Conservation (phyloP, 768 basidiomycete genomes). For the Rhizopogon vinicolor region DNA sequence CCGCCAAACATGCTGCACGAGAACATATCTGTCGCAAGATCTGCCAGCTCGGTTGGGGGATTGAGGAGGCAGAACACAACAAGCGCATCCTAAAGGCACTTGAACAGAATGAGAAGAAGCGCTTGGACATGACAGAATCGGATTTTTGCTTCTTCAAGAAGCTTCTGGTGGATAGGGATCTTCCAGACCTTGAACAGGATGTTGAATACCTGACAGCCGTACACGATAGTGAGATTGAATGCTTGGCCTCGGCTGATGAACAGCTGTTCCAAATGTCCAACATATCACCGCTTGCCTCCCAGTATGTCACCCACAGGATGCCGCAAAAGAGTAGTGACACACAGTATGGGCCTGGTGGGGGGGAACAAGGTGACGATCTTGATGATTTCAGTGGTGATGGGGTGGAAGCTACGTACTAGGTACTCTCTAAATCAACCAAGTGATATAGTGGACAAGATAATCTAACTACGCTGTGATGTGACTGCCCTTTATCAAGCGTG, state of each 20-base stretch:
- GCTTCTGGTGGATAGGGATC: neutral
- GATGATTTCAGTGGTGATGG: too few species aligned
- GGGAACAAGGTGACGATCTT: too few species aligned
- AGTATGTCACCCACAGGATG: neutral
- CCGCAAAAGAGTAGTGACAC: neutral
- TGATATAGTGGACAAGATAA: too few species aligned
- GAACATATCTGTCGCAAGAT: neutral
- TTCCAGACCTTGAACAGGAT: neutral
- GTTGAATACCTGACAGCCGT: neutral
- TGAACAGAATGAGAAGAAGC: neutral
- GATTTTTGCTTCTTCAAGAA: neutral
- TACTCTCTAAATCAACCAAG: too few species aligned
- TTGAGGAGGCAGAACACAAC: neutral
- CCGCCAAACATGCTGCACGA: neutral
- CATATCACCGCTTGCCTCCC: neutral
- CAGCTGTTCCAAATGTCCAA: neutral
- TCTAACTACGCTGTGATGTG: too few species aligned
- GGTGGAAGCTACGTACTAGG: too few species aligned
- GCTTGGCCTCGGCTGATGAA: neutral
- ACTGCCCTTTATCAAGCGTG: too few species aligned
- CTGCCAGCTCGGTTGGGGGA: neutral
- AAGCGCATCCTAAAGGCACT: neutral
- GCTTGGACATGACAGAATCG: neutral
- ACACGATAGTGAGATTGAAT: neutral
- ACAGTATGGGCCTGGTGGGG: neutral